Percentiles rank a stretch among this genome's conserved stretches.
phyloP scores from a whole-genome alignment of 2,329 filamentous ascomycete genomes.

The Chaetoscypha palmicola region DNA sequence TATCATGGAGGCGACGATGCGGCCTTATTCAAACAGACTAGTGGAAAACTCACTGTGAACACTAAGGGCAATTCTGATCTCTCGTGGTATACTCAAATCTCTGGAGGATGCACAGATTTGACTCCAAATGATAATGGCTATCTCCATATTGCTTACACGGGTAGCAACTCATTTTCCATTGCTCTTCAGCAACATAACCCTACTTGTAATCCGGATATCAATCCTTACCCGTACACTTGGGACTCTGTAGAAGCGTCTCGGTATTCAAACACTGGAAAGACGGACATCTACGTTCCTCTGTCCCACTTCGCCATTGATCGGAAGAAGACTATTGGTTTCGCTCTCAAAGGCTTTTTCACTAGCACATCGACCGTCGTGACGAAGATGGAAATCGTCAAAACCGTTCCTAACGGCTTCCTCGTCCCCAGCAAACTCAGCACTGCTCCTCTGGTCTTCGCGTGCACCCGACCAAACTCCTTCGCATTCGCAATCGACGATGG shows the following conservation, averaged over 20 bases:
- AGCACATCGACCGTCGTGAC: constrained; percentile 43
- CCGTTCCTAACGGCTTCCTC: constrained; percentile 43
- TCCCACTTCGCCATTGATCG: constrained; percentile 59
- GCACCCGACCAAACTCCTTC: constrained; percentile 62
- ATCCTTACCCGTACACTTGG: constrained; percentile 60
- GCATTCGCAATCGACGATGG: constrained; percentile 69
- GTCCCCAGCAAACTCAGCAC: constrained; percentile 55
- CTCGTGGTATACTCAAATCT: constrained; percentile 53
- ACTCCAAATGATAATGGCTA: constrained; percentile 48
- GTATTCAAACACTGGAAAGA: constrained; percentile 41
- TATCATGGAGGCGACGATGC: constrained; percentile 62
- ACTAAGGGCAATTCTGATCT: constrained; percentile 52
- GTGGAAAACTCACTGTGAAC: constrained; percentile 46
- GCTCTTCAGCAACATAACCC: constrained; percentile 61
- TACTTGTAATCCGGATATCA: constrained; percentile 46
- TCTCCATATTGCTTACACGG: constrained; percentile 57
- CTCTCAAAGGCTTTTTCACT: constrained; percentile 58
- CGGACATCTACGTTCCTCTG: constrained; percentile 60
- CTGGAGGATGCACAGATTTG: constrained; percentile 49
- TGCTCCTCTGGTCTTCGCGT: constrained; percentile 54
- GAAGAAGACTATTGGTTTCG: constrained; percentile 48
- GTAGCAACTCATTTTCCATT: constrained; percentile 55
- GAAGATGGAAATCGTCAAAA: constrained; percentile 53
- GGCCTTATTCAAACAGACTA: constrained; percentile 45
- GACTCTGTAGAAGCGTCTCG: constrained; percentile 59